A percentile compares a stretch with the other conserved stretches of the same genome.
These are phyloP conservation scores for Syzygium jambos DNA, from an alignment of 345 rosid species.

Conservation along the genomic window DNA sequence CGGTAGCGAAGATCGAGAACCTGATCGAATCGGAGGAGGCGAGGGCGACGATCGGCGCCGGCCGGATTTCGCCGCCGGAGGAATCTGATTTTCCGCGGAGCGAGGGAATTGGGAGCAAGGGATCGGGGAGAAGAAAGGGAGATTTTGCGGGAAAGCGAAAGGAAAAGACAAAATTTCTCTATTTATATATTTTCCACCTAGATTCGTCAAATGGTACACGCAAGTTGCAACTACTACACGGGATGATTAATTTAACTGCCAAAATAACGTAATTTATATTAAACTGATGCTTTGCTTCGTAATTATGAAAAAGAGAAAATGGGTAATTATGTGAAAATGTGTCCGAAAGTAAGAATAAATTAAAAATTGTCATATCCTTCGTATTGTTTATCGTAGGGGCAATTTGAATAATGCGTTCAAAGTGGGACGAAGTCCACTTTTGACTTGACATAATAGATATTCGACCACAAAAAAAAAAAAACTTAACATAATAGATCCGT, in stretches of 20 bases:
- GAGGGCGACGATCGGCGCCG: background rate
- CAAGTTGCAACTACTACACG: background rate
- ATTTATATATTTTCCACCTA: background rate
- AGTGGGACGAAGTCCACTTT: background rate
- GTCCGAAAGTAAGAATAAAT: background rate
- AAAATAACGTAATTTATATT: background rate
- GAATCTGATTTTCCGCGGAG: background rate
- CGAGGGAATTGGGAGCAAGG: background rate
- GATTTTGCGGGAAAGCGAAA: conserved; percentile 31
- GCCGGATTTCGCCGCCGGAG: background rate
- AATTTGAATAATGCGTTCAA: background rate
- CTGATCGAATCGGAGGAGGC: conserved; percentile 21
- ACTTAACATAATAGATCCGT: background rate
- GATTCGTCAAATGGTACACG: background rate
- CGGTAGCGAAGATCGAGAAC: conserved; percentile 1
- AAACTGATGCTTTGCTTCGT: background rate
- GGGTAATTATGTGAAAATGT: background rate
- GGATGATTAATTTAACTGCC: background rate
- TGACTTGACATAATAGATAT: background rate
- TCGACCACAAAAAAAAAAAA: no score
- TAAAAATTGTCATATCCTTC: background rate
- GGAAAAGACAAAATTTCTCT: background rate
- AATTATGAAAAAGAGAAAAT: no score
- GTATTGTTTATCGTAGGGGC: background rate
- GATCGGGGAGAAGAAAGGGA: conserved; percentile 8